A percentile compares a stretch with the other conserved stretches of the same genome.
Evolutionary conservation across 176 grass and related monocot genomes (phyloP).

Genomic region (Panicum miliaceum): DNA sequence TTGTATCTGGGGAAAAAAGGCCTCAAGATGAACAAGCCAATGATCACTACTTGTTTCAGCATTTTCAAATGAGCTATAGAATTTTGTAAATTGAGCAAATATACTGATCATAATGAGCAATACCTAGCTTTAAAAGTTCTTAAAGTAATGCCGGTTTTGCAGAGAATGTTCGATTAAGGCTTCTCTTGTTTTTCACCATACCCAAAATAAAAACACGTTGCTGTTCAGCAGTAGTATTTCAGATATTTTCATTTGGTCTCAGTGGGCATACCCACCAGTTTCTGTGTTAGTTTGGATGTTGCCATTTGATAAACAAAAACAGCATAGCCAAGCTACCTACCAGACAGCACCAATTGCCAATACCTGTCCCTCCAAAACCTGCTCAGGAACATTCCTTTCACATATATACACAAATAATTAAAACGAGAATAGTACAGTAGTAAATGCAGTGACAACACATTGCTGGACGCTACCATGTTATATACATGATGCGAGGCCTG

Average conservation of each 20-base stretch:
- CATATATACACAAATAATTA: not conserved
- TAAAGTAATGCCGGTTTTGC: not conserved
- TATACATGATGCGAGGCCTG: not conserved
- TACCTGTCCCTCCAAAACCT: not conserved
- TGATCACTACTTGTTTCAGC: not conserved
- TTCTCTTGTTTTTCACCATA: not conserved
- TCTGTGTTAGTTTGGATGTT: not conserved
- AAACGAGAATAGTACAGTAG: not conserved
- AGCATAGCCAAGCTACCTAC: not conserved
- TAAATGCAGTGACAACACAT: not conserved
- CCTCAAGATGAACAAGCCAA: not conserved
- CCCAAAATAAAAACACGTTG: not conserved
- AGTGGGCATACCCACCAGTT: not conserved
- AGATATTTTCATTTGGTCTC: not conserved
- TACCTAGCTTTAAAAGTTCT: not conserved
- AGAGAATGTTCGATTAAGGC: not conserved
- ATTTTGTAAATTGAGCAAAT: not conserved
- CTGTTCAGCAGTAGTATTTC: not conserved
- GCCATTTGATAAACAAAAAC: not conserved
- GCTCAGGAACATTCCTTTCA: slow-evolving; percentile 6
- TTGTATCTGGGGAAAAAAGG: not conserved
- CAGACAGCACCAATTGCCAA: not conserved
- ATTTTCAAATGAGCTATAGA: not conserved
- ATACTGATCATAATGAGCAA: not conserved
- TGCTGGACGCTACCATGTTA: too few relatives aligned